Evolutionary conservation across 805 yeast species (phyloP), one percentile per base, ranked within the genome.

Genomic region (Ogataea degrootiae): DNA sequence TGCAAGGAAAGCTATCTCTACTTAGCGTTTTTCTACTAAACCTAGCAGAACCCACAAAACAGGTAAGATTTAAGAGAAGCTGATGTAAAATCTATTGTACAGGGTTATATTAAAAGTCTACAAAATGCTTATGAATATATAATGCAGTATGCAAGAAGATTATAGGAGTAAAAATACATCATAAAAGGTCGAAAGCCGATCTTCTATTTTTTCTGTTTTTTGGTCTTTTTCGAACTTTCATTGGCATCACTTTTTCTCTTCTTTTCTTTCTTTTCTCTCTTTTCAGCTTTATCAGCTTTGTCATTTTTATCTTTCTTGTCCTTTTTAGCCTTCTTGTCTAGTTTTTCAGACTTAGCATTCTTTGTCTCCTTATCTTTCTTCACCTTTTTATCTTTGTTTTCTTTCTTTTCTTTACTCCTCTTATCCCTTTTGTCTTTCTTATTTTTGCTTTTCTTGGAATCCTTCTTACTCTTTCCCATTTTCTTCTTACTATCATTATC

Each of bases 391-490:
- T 55, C 53, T 52, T 57, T 36, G 55, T 56, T 44, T 54, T 53
- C 54, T 53, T 56, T 56, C 48, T 59, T 57, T 49, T 55, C 42
- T 54, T 54, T 48, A 42, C 42, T 26, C 52, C 52, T 48, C 42
- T 38, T 56, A 49, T 50, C 55, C 60, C 54, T 54, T 54, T 51
- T 59, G 47, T 53, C 54, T 55, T 52, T 62, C 52, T 39, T 53
- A 48, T 43, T 57, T 49, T 39, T 56, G 47, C 48, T 58, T 51
- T 62, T 61, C 60, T 61, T 59, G 38, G 61, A 56, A 46, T 60
- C 41, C 50, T 54, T 44, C 55, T 60, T 55, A 35, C 52, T 48
- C 41, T 55, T 49, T 21, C 52, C 52, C 36, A 46, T 49, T 37
- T 56, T 51, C 47, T 57, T 54, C 46, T 55, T 53, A 49, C 59